These are phyloP conservation scores for Heliamphora exappendiculata DNA, from an alignment of 148 eudicot species.

Conservation along the genomic window DNA sequence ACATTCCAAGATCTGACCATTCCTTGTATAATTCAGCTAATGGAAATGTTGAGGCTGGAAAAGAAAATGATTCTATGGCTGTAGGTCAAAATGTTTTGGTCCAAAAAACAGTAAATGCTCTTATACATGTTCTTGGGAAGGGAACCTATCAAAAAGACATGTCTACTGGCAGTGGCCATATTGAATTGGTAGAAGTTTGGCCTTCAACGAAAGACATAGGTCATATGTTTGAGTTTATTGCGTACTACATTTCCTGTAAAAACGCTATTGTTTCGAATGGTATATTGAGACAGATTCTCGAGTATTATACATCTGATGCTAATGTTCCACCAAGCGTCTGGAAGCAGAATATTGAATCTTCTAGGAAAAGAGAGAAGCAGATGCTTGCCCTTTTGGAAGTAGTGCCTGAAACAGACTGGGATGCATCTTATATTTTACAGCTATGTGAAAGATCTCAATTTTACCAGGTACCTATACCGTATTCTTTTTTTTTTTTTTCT, in stretches of 20 bases:
- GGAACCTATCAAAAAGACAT: conserved; percentile 36
- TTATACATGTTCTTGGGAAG: conserved; percentile 54
- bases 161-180: conserved; percentile 35
- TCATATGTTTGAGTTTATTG: conserved; percentile 67
- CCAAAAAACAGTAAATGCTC: conserved; percentile 71
- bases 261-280: conserved; percentile 51
- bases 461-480: conserved; percentile 52
- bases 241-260: conserved; percentile 50
- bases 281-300: conserved; percentile 63
- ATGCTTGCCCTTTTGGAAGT: conserved; percentile 68
- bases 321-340: conserved; percentile 27
- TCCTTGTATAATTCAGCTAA: conserved; percentile 26
- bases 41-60: conserved; percentile 20
- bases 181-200: conserved; percentile 39
- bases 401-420: conserved; percentile 76
- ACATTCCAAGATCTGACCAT: conserved; percentile 17
- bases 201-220: conserved; percentile 70
- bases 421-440: conserved; percentile 60
- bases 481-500: background rate
- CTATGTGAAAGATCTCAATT: conserved; percentile 70
- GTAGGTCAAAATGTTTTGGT: conserved; percentile 36
- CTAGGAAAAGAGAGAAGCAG: conserved; percentile 64
- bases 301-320: conserved; percentile 64
- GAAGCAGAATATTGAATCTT: conserved; percentile 24
- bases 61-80: conserved; percentile 22